Percentiles rank a stretch among this genome's conserved stretches.
These are phyloP conservation scores for Phytophthora pistaciae DNA, from an alignment of 352 stramenopile species.

Conservation along the genomic window DNA sequence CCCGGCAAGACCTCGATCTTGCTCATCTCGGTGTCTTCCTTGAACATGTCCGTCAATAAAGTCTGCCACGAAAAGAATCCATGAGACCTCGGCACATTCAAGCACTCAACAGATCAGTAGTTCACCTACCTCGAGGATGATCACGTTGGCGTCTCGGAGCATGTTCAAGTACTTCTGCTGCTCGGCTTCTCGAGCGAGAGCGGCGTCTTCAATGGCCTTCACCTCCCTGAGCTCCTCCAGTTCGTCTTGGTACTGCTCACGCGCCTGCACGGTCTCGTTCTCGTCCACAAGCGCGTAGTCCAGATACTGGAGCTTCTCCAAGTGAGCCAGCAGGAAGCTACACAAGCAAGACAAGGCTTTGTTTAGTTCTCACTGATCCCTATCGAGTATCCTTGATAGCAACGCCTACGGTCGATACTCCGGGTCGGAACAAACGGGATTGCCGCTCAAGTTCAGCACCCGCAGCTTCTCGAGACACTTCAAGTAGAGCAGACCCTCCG, in stretches of 20 bases:
- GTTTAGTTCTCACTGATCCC: not conserved
- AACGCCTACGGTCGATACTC: conserved; percentile 89
- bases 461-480: conserved; percentile 90
- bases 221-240: conserved; percentile 86
- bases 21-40: conserved; percentile 92
- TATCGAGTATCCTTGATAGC: not conserved
- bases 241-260: conserved; percentile 93
- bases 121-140: conserved; percentile 74
- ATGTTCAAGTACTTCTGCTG: conserved; percentile 84
- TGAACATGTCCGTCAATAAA: conserved; percentile 93
- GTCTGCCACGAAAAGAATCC: conserved; percentile 45
- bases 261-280: conserved; percentile 77
- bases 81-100: not conserved
- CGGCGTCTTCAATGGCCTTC: conserved; percentile 88
- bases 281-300: conserved; percentile 93
- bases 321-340: conserved; percentile 91
- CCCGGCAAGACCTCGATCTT: conserved; percentile 93
- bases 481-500: conserved; percentile 78
- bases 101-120: not conserved
- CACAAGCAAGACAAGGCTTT: not conserved
- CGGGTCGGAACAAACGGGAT: conserved; percentile 92
- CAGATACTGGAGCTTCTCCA: conserved; percentile 94
- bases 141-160: conserved; percentile 89
- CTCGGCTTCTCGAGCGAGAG: conserved; percentile 75
- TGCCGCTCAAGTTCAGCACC: conserved; percentile 93